A percentile compares a stretch with the other conserved stretches of the same genome.
phyloP scores from a whole-genome alignment of 345 rosid genomes.

The Psidium guajava region DNA sequence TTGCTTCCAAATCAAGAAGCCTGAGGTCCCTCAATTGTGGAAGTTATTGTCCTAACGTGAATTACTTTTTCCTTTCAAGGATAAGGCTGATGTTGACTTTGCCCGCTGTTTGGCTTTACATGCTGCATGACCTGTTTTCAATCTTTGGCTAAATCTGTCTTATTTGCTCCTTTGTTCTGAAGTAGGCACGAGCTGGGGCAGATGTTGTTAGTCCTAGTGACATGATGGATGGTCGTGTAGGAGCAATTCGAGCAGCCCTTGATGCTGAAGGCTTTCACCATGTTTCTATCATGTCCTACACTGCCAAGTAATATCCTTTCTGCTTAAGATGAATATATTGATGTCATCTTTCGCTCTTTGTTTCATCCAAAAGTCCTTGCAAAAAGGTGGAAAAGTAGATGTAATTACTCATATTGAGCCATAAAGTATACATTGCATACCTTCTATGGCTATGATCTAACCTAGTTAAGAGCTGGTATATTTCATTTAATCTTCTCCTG shows the following conservation, averaged over 20 bases:
- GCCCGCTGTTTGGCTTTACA: not conserved
- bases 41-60: not conserved
- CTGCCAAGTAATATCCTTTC: constrained; percentile 55
- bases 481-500: not conserved
- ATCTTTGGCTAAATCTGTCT: not conserved
- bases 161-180: not conserved
- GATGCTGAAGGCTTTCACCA: constrained; percentile 88
- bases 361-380: not conserved
- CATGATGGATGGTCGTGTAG: constrained; percentile 97
- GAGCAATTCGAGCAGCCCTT: constrained; percentile 78
- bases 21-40: not conserved
- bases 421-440: not conserved
- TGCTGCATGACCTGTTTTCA: not conserved
- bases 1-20: not conserved
- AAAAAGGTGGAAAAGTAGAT: not conserved
- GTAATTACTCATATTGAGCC: not conserved
- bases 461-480: not conserved
- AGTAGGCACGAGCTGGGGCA: constrained; percentile 80
- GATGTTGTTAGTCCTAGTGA: constrained; percentile 99
- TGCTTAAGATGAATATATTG: not conserved
- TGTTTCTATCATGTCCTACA: constrained; percentile 96
- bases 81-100: not conserved
- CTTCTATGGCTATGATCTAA: not conserved
- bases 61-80: not conserved
- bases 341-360: not conserved